phyloP scores from a whole-genome alignment of 352 stramenopile species.

The Phytophthora rubi region DNA sequence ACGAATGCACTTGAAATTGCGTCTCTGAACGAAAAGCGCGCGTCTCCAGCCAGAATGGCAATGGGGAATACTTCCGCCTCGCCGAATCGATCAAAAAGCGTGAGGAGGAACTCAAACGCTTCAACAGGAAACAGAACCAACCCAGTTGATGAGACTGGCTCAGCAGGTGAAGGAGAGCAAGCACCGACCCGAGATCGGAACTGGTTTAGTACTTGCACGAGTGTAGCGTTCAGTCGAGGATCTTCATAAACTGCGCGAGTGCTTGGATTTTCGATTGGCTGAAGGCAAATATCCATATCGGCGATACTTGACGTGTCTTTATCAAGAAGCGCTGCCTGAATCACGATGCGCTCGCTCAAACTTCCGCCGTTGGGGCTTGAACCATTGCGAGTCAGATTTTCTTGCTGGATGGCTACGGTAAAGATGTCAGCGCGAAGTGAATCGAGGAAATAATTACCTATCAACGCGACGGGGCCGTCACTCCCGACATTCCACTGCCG shows the following conservation, averaged over 20 bases:
- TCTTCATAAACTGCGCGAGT: constrained; percentile 44
- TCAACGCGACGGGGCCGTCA: constrained; percentile 67
- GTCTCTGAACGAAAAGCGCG: constrained; percentile 69
- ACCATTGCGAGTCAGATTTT: neutral
- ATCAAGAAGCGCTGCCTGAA: constrained; percentile 60
- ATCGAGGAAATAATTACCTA: constrained; percentile 88
- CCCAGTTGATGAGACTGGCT: constrained; percentile 34
- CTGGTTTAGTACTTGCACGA: constrained; percentile 43
- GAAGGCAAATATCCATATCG: constrained; percentile 58
- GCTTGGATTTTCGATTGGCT: constrained; percentile 26
- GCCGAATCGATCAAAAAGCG: constrained; percentile 28
- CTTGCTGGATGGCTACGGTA: constrained; percentile 32
- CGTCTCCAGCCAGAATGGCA: constrained; percentile 57
- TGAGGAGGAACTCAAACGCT: constrained; percentile 60
- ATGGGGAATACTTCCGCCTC: constrained; percentile 30
- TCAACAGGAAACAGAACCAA: constrained; percentile 77
- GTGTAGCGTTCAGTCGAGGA: constrained; percentile 43
- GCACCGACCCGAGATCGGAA: constrained; percentile 13
- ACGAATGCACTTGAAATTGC: constrained; percentile 65
- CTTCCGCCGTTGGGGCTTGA: neutral
- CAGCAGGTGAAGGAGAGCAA: neutral
- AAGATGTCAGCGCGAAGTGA: constrained; percentile 79
- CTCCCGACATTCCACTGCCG: constrained; percentile 48
- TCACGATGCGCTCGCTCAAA: constrained; percentile 1
- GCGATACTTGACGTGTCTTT: constrained; percentile 48